Evolutionary conservation across 2,329 filamentous ascomycete genomes (phyloP), one percentile per base, ranked within the genome.

Genomic region (Raffaelea ambrosiae): DNA sequence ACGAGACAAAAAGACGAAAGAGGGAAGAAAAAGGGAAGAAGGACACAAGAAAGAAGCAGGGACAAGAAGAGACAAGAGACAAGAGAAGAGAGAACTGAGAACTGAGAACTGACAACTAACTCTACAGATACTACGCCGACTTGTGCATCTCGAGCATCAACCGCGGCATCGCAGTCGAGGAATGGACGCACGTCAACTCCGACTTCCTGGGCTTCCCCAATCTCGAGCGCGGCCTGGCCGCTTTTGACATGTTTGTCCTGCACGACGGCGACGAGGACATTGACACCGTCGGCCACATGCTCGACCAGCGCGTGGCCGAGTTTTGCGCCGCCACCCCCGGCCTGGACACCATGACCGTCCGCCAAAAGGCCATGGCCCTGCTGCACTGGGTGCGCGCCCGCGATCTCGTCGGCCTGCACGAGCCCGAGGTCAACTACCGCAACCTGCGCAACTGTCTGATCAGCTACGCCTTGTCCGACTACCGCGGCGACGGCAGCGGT

Each of bases 201-300:
- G 54, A 62, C 47, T 54, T 66, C 4, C 54, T 61, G 8, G 61
- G 57, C 39, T 57, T 53, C 35, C 47, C 47, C 16, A 52, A 57
- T 8, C 71, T 95, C 19, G 90, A 95, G 61, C 76, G 77, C 49
- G 84, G 84, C 1, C 68, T 97, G 16, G 85, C 83, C 19, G 85
- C 84, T 14, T 95, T 94, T 62, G 93, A 97, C 63, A 76, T 97
- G 65, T 97, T 97, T 64, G 80, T 95, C 41, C 70, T 91, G 23
- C 80, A 84, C 54, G 83, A 84, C 47, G 76, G 80, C 18, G 72
- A 74, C 26, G 81, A 84, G n/a, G 88, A 94, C 59, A 66, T 91
- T 45, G 75, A 85, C 48, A 81, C 88, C 67, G 84, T 59, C 29
- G 46, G 51, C 10, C 43, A 40, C 8, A 47, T 80, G 38, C 70